These are phyloP conservation scores for Pleurotus salmoneostramineus DNA, from an alignment of 768 basidiomycete genomes.

Conservation along the genomic window DNA sequence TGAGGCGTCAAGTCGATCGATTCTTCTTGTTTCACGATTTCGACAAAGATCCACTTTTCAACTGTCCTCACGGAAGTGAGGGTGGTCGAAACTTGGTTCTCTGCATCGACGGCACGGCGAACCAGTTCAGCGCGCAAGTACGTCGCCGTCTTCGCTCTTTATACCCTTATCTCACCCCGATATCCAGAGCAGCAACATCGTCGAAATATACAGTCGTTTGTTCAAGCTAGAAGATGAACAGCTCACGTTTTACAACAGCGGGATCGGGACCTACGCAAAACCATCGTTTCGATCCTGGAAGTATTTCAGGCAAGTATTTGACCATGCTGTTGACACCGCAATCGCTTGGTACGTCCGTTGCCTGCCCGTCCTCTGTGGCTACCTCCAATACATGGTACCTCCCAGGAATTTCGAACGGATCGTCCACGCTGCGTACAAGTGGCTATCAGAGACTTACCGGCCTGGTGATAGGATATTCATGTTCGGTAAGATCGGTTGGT, in stretches of 20 bases:
- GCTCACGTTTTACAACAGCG: too few species aligned
- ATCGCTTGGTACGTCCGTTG: constrained; percentile 9
- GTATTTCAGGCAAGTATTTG: too few species aligned
- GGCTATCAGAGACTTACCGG: constrained; percentile 34
- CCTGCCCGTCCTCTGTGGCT: too few species aligned
- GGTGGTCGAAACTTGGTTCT: constrained; percentile 33
- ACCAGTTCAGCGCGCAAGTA: constrained; percentile 19
- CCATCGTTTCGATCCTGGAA: too few species aligned
- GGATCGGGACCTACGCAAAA: too few species aligned
- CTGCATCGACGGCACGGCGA: constrained; percentile 24
- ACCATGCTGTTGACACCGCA: constrained; percentile 24
- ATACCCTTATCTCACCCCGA: not conserved
- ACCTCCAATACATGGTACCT: too few species aligned
- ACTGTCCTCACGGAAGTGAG: too few species aligned
- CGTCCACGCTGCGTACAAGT: constrained; percentile 33
- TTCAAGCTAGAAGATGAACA: too few species aligned
- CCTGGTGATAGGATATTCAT: constrained; percentile 36
- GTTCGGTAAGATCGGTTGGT: constrained; percentile 25
- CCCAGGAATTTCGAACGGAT: constrained; percentile 30
- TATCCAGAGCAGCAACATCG: not conserved
- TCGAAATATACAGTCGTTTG: constrained; percentile 26
- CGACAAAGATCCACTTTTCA: too few species aligned
- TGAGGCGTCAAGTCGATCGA: too few species aligned
- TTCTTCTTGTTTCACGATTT: too few species aligned
- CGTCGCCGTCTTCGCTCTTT: not conserved